Evolutionary conservation across 805 yeast genomes (phyloP).

Genomic region (Candida alai): DNA sequence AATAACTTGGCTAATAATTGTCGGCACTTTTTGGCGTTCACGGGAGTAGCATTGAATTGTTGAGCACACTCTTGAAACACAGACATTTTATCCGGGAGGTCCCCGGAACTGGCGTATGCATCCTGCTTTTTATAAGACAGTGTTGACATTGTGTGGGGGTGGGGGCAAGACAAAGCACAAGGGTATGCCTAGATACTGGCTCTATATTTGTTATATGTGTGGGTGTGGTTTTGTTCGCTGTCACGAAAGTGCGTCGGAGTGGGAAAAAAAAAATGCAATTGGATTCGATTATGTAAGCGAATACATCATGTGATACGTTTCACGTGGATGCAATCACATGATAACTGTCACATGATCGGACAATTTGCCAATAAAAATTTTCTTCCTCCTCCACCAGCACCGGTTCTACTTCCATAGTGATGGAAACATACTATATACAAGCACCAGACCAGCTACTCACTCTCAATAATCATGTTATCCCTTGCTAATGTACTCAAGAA

Average conservation of each 20-base stretch:
- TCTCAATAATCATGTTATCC: constrained; percentile 16
- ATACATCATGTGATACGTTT: not conserved
- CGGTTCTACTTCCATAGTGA: too few species aligned
- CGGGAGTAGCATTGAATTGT: constrained; percentile 88
- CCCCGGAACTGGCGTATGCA: constrained; percentile 52
- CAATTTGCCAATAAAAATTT: not conserved
- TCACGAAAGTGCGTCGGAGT: constrained; percentile 1
- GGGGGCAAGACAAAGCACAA: too few species aligned
- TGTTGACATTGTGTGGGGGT: constrained; percentile 86
- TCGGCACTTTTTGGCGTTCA: constrained; percentile 85
- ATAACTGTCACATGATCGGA: not conserved
- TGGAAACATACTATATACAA: too few species aligned
- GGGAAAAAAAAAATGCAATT: constrained; percentile 1
- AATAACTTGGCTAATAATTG: constrained; percentile 74
- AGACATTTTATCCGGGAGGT: constrained; percentile 90
- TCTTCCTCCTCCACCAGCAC: not conserved
- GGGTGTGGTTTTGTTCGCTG: constrained; percentile 3
- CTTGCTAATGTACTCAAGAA: constrained; percentile 16
- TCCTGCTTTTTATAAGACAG: constrained; percentile 81
- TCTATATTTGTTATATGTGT: too few species aligned
- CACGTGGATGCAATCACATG: not conserved
- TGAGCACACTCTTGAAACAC: constrained; percentile 93
- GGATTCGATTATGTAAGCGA: too few species aligned
- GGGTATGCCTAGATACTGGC: too few species aligned
- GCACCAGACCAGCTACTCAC: not conserved